Conservation (phyloP, 2,329 filamentous ascomycete genomes). For the Ascochyta fabae region DNA sequence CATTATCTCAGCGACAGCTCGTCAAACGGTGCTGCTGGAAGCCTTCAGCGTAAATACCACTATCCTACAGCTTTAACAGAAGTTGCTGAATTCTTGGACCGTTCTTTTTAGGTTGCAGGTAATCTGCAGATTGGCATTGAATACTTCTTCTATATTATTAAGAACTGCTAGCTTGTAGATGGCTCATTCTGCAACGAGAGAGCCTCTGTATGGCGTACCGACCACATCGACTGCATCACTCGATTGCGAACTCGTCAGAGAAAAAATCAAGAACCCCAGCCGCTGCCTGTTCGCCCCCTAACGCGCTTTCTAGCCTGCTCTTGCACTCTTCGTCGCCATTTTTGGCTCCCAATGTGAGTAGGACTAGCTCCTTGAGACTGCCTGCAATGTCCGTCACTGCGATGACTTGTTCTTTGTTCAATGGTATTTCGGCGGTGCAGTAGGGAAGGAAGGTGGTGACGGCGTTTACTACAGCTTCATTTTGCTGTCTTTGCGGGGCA, state of each 20-base stretch:
- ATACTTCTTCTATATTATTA: too few species aligned
- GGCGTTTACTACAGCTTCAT: conserved; percentile 5
- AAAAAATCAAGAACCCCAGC: conserved; percentile 42
- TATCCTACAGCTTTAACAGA: too few species aligned
- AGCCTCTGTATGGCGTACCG: neutral
- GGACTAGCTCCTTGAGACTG: conserved; percentile 40
- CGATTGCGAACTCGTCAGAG: conserved; percentile 40
- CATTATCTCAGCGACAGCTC: too few species aligned
- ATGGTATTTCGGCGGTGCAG: conserved; percentile 33
- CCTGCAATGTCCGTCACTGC: conserved; percentile 42
- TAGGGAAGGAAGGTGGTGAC: conserved; percentile 37
- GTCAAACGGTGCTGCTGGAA: too few species aligned
- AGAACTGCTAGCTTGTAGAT: too few species aligned
- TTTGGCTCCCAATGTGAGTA: conserved; percentile 33
- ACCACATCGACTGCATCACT: conserved; percentile 1
- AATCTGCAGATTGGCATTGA: too few species aligned
- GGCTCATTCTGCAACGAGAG: too few species aligned
- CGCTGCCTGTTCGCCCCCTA: conserved; percentile 30
- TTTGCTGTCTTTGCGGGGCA: neutral
- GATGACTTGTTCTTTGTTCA: conserved; percentile 36
- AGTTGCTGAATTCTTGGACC: too few species aligned
- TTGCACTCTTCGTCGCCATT: conserved; percentile 21
- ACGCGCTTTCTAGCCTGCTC: conserved; percentile 24
- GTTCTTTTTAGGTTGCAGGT: too few species aligned
- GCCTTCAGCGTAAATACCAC: too few species aligned